Conservation (phyloP, 2,329 filamentous ascomycete genomes). For the Trichophyton schoenleinii region DNA sequence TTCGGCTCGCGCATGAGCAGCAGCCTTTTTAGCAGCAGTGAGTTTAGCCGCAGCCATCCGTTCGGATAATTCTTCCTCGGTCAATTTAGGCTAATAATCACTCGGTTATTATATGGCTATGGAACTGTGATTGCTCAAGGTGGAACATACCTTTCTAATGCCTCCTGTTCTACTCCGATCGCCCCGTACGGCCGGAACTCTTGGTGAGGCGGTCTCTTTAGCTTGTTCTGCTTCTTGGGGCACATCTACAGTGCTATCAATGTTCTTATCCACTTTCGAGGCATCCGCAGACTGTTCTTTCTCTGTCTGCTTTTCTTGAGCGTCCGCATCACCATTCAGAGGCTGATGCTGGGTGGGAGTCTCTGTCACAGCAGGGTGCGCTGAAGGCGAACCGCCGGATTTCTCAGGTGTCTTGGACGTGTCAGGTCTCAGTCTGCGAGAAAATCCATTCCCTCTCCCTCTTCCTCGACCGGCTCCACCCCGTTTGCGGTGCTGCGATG, state of each 20-base stretch:
- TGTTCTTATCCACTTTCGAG: not conserved
- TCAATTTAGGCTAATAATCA: slow-evolving; percentile 43
- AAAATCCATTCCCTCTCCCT: not conserved
- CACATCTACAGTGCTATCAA: not conserved
- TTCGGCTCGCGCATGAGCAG: slow-evolving; percentile 52
- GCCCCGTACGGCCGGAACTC: slow-evolving; percentile 39
- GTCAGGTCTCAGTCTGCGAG: not conserved
- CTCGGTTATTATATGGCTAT: too few species aligned
- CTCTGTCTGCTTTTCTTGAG: not conserved
- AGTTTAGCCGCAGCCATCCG: slow-evolving; percentile 50
- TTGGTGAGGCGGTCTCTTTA: slow-evolving; percentile 18
- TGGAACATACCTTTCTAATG: slow-evolving; percentile 31
- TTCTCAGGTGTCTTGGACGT: not conserved
- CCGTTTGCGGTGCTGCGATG: not conserved
- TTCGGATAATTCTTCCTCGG: slow-evolving; percentile 49
- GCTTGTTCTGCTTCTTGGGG: not conserved
- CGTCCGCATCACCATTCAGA: not conserved
- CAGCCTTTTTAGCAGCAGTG: slow-evolving; percentile 47
- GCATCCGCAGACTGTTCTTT: not conserved
- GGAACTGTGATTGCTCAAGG: not conserved
- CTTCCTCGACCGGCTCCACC: not conserved
- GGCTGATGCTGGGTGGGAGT: not conserved
- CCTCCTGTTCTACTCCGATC: slow-evolving; percentile 45
- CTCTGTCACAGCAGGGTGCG: not conserved
- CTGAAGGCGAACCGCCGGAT: not conserved